Percentiles rank a stretch among this genome's conserved stretches.
Evolutionary conservation across 2,329 filamentous ascomycete genomes (phyloP).

Genomic region (Paracorniculantispora psalliotae): DNA sequence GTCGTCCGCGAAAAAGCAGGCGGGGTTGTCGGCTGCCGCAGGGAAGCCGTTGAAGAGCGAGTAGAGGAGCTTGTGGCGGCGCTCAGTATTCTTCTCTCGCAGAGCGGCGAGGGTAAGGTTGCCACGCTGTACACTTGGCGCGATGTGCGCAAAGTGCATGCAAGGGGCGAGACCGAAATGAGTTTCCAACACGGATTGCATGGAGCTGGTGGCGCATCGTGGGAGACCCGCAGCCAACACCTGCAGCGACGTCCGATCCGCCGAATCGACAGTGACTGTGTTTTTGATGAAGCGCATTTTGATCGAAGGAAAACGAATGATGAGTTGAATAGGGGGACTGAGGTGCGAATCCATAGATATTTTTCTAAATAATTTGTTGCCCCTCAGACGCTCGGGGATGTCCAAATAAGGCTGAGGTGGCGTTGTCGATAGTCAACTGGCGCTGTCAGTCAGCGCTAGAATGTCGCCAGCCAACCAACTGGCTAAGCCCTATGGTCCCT

Average conservation of each 20-base stretch:
- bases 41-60: slow-evolving; percentile 28
- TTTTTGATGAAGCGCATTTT: not conserved
- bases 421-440: too few relatives aligned
- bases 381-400: too few relatives aligned
- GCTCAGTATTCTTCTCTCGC: slow-evolving; percentile 22
- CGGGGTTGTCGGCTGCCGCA: slow-evolving; percentile 27
- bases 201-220: slow-evolving; percentile 31
- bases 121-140: slow-evolving; percentile 21
- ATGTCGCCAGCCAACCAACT: too few relatives aligned
- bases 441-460: too few relatives aligned
- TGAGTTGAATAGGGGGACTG: too few relatives aligned
- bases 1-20: slow-evolving; percentile 28
- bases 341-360: too few relatives aligned
- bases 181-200: slow-evolving; percentile 29
- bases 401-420: too few relatives aligned
- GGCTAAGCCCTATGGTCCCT: too few relatives aligned
- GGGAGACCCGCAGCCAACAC: slow-evolving; percentile 29
- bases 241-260: not conserved
- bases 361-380: too few relatives aligned
- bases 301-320: not conserved
- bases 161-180: slow-evolving; percentile 25
- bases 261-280: not conserved
- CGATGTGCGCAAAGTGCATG: slow-evolving; percentile 30
- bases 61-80: slow-evolving; percentile 26
- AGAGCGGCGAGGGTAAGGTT: slow-evolving; percentile 24